Evolutionary conservation across 805 yeast genomes (phyloP), one percentile per base, ranked within the genome.

Genomic region (Geotrichum ghanense): DNA sequence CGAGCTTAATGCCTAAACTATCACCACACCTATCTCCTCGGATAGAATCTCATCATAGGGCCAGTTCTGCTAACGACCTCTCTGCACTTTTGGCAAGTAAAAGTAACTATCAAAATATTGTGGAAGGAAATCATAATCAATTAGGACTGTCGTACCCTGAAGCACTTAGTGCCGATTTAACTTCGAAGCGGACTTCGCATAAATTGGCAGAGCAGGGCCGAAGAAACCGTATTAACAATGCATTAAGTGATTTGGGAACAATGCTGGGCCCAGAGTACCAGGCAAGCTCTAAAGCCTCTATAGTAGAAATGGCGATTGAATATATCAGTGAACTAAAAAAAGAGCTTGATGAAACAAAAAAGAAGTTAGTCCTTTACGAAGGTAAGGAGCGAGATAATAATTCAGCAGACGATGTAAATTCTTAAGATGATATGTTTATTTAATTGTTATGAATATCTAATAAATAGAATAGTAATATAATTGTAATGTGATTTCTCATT

Each of bases 141-240:
- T 59, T 69, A 16, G 72, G 72, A 1, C 54, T 69, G 25, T 49
- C 65, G 37, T 63, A 68, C 46, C 74, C 76, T 2, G 70, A 64
- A 47, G 62, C 67, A 9, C 51, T 68, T 43, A 55, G 62, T 24
- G 57, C 62, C 4, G 67, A 66, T 40, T 50, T 68, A 45, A 62
- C 68, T 20, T 60, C 66, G 22, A 81, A 83, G 60, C 79, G 81
- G 56, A 76, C 82, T 1, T 76, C 77, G 39, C 98, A 90, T 64
- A 89, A 90, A 61, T 73, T 86, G 14, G 97, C 98, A 0, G 98
- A 90, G 65, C 97, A 92, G 64, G 97, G 95, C 14, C 73, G 98
- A 45, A 75, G 98, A 55, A 89, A 90, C 62, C 72, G 98, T 51
- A 83, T 90, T 81, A 92, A 92, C 62, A 67, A 71, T 47, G 97